These are phyloP conservation scores for Candida sanyaensis DNA, from an alignment of 1,139 yeast genomes.

Conservation along the genomic window DNA sequence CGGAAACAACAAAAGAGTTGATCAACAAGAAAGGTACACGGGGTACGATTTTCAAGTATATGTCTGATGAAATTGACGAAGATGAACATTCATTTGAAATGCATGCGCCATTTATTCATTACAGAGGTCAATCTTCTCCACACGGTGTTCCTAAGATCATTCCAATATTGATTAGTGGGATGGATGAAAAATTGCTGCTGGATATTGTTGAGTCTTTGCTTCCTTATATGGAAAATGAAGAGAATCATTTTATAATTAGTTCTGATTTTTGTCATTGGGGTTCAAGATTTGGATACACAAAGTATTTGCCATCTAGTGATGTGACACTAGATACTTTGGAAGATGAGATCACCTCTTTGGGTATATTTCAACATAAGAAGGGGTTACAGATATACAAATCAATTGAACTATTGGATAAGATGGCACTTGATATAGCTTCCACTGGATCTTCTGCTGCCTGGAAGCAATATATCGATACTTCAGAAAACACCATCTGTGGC, in stretches of 20 bases:
- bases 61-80: constrained; percentile 66
- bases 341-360: constrained; percentile 19
- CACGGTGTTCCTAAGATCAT: constrained; percentile 53
- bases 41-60: constrained; percentile 43
- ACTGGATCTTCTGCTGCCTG: constrained; percentile 58
- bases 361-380: constrained; percentile 13
- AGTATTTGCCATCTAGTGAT: constrained; percentile 44
- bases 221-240: constrained; percentile 56
- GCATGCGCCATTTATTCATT: constrained; percentile 80
- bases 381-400: constrained; percentile 62
- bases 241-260: constrained; percentile 74
- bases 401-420: constrained; percentile 68
- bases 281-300: constrained; percentile 67
- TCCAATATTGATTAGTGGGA: constrained; percentile 79
- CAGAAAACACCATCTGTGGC: constrained; percentile 95
- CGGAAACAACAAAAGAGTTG: constrained; percentile 38
- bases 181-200: constrained; percentile 46
- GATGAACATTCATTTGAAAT: constrained; percentile 94
- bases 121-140: constrained; percentile 29
- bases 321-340: constrained; percentile 14
- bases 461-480: constrained; percentile 61
- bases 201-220: constrained; percentile 50
- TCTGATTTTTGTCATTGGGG: constrained; percentile 99
- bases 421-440: constrained; percentile 67
- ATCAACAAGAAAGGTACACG: constrained; percentile 15